A percentile compares a stretch with the other conserved stretches of the same genome.
Evolutionary conservation across 164 flowering plant genomes (phyloP).

Genomic region (Litsea cubeba): DNA sequence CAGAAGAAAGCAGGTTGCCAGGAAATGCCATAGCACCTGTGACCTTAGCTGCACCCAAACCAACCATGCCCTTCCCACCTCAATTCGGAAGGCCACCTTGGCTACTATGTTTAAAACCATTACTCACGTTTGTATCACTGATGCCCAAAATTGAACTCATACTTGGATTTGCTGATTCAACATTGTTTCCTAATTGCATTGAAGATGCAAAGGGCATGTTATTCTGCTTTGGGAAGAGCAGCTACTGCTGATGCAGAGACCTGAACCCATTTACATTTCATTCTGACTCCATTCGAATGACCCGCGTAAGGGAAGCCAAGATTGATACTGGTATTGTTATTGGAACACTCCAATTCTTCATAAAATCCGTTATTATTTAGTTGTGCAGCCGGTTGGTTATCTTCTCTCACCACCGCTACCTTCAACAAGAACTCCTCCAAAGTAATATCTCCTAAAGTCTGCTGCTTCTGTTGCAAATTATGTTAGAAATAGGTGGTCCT

Average conservation of each 20-base stretch:
- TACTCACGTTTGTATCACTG: too few species aligned
- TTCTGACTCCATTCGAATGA: constrained; percentile 15
- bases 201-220: constrained; percentile 34
- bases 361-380: constrained; percentile 24
- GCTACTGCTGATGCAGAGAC: constrained; percentile 24
- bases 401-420: constrained; percentile 71
- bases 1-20: too few species aligned
- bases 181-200: constrained; percentile 26
- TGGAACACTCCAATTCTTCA: constrained; percentile 14
- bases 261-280: constrained; percentile 20
- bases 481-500: too few species aligned
- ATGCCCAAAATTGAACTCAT: too few species aligned
- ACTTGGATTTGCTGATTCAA: too few species aligned
- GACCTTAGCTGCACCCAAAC: too few species aligned
- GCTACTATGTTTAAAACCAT: too few species aligned
- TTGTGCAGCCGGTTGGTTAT: constrained; percentile 20
- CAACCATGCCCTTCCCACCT: too few species aligned
- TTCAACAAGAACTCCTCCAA: constrained; percentile 77
- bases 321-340: constrained; percentile 19
- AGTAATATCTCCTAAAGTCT: constrained; percentile 47
- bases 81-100: too few species aligned
- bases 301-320: constrained; percentile 23
- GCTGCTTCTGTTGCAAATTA: constrained; percentile 29
- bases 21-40: too few species aligned
- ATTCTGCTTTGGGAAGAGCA: constrained; percentile 37